phyloP scores from a whole-genome alignment of 2,329 filamentous ascomycete genomes.

The Diplocarpon rosae region DNA sequence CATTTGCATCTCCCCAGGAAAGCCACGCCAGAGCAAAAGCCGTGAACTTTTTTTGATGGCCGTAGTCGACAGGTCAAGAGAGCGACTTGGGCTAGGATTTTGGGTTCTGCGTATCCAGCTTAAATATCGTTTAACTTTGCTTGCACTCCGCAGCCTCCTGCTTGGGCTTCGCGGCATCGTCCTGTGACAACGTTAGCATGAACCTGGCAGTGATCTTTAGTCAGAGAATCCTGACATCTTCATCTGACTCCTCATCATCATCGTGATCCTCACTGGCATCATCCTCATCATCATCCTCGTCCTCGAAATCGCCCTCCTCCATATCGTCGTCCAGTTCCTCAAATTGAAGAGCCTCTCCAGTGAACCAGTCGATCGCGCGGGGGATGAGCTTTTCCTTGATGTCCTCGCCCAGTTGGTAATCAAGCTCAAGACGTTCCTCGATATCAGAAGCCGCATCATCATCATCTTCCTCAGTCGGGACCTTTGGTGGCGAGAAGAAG shows the following conservation, averaged over 20 bases:
- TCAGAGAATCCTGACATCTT: slow-evolving; percentile 49
- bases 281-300: slow-evolving; percentile 81
- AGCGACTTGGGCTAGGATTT: slow-evolving; percentile 4
- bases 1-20: slow-evolving; percentile 1
- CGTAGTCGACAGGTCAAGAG: slow-evolving; percentile 1
- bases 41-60: not conserved
- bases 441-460: slow-evolving; percentile 77
- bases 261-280: slow-evolving; percentile 67
- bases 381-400: slow-evolving; percentile 99
- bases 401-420: slow-evolving; percentile 97
- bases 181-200: slow-evolving; percentile 39
- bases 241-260: slow-evolving; percentile 71
- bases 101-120: slow-evolving; percentile 1
- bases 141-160: slow-evolving; percentile 94
- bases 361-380: slow-evolving; percentile 98
- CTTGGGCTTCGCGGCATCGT: slow-evolving; percentile 81
- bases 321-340: slow-evolving; percentile 85
- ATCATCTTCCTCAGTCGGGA: slow-evolving; percentile 60
- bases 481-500: slow-evolving; percentile 89
- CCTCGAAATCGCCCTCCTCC: slow-evolving; percentile 72
- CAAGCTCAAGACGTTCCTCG: slow-evolving; percentile 92
- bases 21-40: slow-evolving; percentile 10
- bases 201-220: slow-evolving; percentile 4
- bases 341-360: slow-evolving; percentile 90
- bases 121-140: slow-evolving; percentile 59